These are phyloP conservation scores for Exophiala dermatitidis DNA, from an alignment of 2,329 filamentous ascomycete species.

Conservation along the genomic window DNA sequence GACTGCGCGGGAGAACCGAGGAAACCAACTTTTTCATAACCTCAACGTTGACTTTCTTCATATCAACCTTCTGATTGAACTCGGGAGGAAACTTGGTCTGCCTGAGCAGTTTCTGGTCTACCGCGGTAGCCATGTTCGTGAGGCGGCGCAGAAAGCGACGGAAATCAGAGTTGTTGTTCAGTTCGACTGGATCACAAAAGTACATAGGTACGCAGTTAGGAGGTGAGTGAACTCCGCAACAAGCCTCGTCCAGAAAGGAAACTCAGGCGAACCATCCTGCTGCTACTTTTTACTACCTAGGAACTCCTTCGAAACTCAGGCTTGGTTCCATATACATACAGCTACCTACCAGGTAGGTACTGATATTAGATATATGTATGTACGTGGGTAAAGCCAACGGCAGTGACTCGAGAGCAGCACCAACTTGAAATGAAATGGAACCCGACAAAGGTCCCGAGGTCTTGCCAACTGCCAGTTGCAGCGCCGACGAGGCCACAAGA, in stretches of 20 bases:
- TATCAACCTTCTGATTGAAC: slow-evolving; percentile 94
- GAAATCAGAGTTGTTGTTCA: not conserved
- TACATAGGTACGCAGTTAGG: no score
- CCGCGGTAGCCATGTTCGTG: slow-evolving; percentile 48
- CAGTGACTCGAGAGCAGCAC: no score
- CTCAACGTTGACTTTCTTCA: slow-evolving; percentile 91
- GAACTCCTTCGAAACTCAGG: no score
- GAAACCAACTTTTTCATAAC: slow-evolving; percentile 86
- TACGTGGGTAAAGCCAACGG: no score
- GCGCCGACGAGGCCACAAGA: not conserved
- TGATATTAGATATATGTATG: no score
- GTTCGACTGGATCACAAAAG: not conserved
- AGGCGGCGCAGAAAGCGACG: not conserved
- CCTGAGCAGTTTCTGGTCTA: slow-evolving; percentile 82
- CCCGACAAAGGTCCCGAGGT: no score
- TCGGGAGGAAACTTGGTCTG: slow-evolving; percentile 89
- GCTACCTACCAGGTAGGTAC: no score
- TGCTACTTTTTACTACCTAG: no score
- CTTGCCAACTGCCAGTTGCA: no score
- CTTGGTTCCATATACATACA: no score
- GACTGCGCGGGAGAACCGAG: slow-evolving; percentile 7
- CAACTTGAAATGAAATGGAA: no score
- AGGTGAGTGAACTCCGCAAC: not conserved
- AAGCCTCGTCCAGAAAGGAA: slow-evolving; percentile 1
- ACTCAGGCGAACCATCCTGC: slow-evolving; percentile 4